Percentiles rank a stretch among this genome's conserved stretches.
phyloP scores from a whole-genome alignment of 257 asterid genomes.

The Thymus quinquecostatus region DNA sequence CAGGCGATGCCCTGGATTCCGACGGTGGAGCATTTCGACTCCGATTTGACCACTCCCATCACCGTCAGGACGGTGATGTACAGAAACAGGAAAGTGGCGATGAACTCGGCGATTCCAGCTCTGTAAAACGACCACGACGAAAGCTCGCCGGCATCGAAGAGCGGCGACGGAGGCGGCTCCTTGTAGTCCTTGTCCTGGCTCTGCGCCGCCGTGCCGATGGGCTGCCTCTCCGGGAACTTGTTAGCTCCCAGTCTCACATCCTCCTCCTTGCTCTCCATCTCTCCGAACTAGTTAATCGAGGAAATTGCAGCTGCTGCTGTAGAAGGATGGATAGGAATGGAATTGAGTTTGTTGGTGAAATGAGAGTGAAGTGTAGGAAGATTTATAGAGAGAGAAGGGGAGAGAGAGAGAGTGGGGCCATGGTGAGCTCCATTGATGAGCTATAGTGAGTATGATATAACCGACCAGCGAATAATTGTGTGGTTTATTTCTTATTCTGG shows the following conservation, averaged over 20 bases:
- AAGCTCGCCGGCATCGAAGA: slow-evolving; percentile 45
- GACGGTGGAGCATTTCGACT: slow-evolving; percentile 48
- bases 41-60: slow-evolving; percentile 48
- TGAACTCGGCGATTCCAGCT: slow-evolving; percentile 52
- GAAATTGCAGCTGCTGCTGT: neutral
- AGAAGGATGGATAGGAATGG: slow-evolving; percentile 1
- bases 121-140: slow-evolving; percentile 52
- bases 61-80: slow-evolving; percentile 47
- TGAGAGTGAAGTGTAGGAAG: slow-evolving; percentile 17
- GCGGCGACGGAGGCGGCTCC: slow-evolving; percentile 52
- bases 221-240: slow-evolving; percentile 47
- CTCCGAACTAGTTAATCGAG: neutral
- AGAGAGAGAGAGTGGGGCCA: slow-evolving; percentile 21
- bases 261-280: slow-evolving; percentile 50
- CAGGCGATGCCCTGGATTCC: slow-evolving; percentile 60
- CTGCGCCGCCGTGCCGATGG: slow-evolving; percentile 57
- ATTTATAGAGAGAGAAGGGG: slow-evolving; percentile 31
- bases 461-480: slow-evolving; percentile 38
- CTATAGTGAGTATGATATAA: slow-evolving; percentile 28
- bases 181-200: slow-evolving; percentile 52
- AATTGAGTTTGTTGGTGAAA: neutral
- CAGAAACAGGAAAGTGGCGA: slow-evolving; percentile 50
- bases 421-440: slow-evolving; percentile 24
- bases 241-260: slow-evolving; percentile 51
- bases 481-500: neutral